These are phyloP conservation scores for Dichomitus squalens DNA, from an alignment of 1,284 basidiomycete genomes.

Conservation along the genomic window DNA sequence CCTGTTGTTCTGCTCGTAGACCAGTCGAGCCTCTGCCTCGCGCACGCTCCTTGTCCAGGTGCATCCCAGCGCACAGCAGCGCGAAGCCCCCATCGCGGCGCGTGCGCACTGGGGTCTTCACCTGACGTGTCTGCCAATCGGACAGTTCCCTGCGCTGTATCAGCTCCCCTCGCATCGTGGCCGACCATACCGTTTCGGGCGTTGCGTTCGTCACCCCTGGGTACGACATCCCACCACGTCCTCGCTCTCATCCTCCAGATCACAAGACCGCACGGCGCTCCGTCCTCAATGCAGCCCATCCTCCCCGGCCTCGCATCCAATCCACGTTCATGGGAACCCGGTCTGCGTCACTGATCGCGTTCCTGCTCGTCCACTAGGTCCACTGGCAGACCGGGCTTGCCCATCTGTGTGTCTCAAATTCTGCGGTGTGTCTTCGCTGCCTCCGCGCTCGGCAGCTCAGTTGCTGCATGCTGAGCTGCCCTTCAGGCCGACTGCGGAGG, in stretches of 20 bases:
- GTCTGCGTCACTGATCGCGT: constrained; percentile 2
- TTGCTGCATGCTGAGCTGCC: constrained; percentile 1
- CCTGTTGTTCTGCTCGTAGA: background rate
- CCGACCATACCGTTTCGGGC: constrained; percentile 23
- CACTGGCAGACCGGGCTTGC: background rate
- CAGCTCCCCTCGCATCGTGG: constrained; percentile 22
- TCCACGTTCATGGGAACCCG: constrained; percentile 29
- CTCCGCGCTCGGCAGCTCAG: constrained; percentile 11
- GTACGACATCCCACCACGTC: constrained; percentile 15
- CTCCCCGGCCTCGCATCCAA: constrained; percentile 15
- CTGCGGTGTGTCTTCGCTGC: constrained; percentile 2
- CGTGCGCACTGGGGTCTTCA: constrained; percentile 19
- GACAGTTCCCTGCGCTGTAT: constrained; percentile 14
- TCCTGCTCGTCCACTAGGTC: background rate
- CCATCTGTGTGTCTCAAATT: background rate
- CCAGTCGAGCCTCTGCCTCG: constrained; percentile 15
- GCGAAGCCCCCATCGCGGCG: background rate
- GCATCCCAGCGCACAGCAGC: background rate
- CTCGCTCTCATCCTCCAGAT: constrained; percentile 21
- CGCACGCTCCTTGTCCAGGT: background rate
- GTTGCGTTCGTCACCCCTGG: constrained; percentile 5
- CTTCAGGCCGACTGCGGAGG: constrained; percentile 1
- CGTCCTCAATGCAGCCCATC: constrained; percentile 20
- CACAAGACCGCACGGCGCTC: constrained; percentile 31
- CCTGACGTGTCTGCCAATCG: constrained; percentile 24